Evolutionary conservation across 2,329 filamentous ascomycete species (phyloP), one percentile per base, ranked within the genome.

Genomic region (Simplicillium sp.): DNA sequence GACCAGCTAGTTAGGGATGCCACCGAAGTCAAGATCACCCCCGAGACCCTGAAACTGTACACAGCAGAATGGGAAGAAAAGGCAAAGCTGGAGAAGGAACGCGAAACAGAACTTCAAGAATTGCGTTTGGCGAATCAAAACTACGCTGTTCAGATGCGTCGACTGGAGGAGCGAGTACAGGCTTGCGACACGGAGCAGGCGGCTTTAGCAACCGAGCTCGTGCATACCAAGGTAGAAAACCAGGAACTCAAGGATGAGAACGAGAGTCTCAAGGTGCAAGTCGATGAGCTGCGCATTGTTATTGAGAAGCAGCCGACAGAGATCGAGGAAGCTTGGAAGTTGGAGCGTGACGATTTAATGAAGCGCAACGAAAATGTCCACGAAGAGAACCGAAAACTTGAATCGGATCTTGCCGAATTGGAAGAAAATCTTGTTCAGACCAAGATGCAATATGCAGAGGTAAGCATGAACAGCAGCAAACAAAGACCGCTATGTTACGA

Each of bases 361-460:
- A 81, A 87, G 60, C 79, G 88, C 45, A 97, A 97, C 57, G 77
- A 84, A 47, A 87, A 94, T 54, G 89, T 97, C 7, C 89, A 97
- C 55, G 88, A 94, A 52, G 87, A 95, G 66, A 98, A 97, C 55
- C 75, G 84, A 45, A 77, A 73, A 43, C 67, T 98, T 50, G 89
- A 96, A 62, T 90, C 94, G 57, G 86, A 92, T 54, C 76, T 95
- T 74, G 74, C 78, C 5, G 88, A 96, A 51, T 85, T 97, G 69
- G 92, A 97, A 68, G 85, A 89, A 62, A 81, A 88, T 59, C 68
- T 98, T 49, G 90, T 98, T 47, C 79, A 83, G 57, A 92, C 88
- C 2, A 98, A 98, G 74, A 84, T 98, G 85, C 78, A 80, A 55
- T 88, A 89, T 67, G 92, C 92, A 41, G 87, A 96, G 81, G 90